Conservation (phyloP, 768 basidiomycete species). For the Boletus speciosus region DNA sequence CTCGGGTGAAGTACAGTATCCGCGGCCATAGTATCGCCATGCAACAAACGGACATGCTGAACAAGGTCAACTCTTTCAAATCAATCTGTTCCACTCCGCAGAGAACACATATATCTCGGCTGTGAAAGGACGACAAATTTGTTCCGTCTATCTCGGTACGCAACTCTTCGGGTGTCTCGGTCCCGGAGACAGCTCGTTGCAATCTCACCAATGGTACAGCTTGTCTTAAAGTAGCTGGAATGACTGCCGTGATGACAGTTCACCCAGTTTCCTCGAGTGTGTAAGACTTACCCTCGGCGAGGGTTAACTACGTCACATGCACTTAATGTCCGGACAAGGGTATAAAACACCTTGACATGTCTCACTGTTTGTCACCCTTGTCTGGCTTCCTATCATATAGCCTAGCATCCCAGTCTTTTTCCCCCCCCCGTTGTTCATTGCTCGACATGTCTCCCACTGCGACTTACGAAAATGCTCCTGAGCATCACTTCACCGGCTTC, state of each 20-base stretch:
- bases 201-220: background rate
- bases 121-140: background rate
- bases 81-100: background rate
- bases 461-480: conserved; percentile 10
- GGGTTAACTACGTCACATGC: background rate
- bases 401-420: background rate
- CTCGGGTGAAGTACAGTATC: background rate
- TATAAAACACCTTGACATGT: conserved; percentile 28
- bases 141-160: background rate
- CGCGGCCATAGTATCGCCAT: background rate
- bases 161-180: background rate
- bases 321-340: conserved; percentile 10
- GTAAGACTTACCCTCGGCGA: background rate
- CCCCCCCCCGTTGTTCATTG: background rate
- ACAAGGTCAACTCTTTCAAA: background rate
- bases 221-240: background rate
- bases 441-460: conserved; percentile 27
- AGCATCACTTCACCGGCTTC: conserved; percentile 23
- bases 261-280: background rate
- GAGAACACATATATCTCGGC: background rate
- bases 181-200: background rate
- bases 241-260: conserved; percentile 7
- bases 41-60: background rate
- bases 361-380: conserved; percentile 16
- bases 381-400: conserved; percentile 17